These are phyloP conservation scores for Talaromyces sp. DNA, from an alignment of 2,329 filamentous ascomycete genomes.

Conservation along the genomic window DNA sequence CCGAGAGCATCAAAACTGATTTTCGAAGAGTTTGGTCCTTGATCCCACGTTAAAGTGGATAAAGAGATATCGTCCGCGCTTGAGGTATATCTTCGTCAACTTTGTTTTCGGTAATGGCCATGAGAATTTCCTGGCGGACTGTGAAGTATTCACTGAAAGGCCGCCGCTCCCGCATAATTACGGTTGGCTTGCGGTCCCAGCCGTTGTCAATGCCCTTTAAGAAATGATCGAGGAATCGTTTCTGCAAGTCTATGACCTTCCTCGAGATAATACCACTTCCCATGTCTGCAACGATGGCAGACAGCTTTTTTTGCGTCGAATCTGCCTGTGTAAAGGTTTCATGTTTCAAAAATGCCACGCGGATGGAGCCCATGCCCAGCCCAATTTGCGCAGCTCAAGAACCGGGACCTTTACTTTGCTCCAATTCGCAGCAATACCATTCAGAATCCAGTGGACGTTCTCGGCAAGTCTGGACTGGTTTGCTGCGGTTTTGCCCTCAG, in stretches of 20 bases:
- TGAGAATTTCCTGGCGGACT: background rate
- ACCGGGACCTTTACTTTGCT: too few species aligned
- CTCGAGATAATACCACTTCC: background rate
- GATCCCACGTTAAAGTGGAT: too few species aligned
- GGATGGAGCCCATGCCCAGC: background rate
- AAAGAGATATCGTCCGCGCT: too few species aligned
- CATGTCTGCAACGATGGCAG: background rate
- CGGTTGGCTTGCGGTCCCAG: background rate
- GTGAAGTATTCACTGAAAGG: background rate
- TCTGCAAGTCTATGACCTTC: background rate
- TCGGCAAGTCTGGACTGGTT: too few species aligned
- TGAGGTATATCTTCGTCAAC: background rate
- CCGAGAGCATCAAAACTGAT: too few species aligned
- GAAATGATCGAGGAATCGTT: background rate
- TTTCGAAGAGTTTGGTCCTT: too few species aligned
- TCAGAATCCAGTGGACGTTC: too few species aligned
- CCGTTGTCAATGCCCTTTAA: background rate
- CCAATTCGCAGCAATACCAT: too few species aligned
- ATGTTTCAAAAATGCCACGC: constrained; percentile 2
- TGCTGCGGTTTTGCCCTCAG: background rate
- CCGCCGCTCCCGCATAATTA: background rate
- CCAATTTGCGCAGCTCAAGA: background rate
- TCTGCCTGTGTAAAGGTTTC: background rate
- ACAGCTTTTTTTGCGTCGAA: background rate
- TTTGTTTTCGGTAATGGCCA: background rate